Base-by-base conservation (phyloP, 2,329 filamentous ascomycete genomes). In the Pyricularia pennisetigena region DNA sequence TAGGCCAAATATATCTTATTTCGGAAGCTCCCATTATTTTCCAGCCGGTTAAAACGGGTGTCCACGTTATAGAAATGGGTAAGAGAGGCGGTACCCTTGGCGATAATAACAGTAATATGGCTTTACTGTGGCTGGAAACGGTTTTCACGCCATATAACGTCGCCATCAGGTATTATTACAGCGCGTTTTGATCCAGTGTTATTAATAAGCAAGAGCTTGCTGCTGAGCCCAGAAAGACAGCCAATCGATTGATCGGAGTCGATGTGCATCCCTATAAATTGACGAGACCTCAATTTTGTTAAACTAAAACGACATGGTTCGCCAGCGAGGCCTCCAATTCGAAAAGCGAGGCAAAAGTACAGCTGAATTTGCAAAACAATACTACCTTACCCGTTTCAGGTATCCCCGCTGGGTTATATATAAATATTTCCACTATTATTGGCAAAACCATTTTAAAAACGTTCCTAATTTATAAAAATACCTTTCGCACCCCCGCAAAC, bases 1-100 rank as follows among this genome's bases (percentile, higher is more conserved):
- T 83, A 83, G 7, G 77, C 77, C 0, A 86, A 75, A n/a, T 81
- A 79, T 0, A 90, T 75, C 67, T 83, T 85, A 73, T 83, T 85
- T 12, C 81, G 78, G 0, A 87, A 65, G 14, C 76, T 83, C 0
- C 82, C 82, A 69, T 82, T 84, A n/a, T 85, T 83, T 0, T 78
- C 69, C 0, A 90, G 72, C 1, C 82, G 77, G 0, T 85, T 81
- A 0, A 90, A 79, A 1, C 74, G 74, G 0, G 70, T 62, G 69
- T 90, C 83, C 0, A 90, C 72, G 0, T 74, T 71, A 70, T 85
- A 89, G 0, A 75, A 71, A 63, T 86, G 81, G 5, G 76, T 72
- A 3, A 68, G 70, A 1, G 29, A 64, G 5, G 70, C 49, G 0
- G 61, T 69, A 1, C 70, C 72, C 1, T 69, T 69, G 0, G 72